Evolutionary conservation across 2,329 filamentous ascomycete genomes (phyloP).

Genomic region (Neofusicoccum cordaticola): DNA sequence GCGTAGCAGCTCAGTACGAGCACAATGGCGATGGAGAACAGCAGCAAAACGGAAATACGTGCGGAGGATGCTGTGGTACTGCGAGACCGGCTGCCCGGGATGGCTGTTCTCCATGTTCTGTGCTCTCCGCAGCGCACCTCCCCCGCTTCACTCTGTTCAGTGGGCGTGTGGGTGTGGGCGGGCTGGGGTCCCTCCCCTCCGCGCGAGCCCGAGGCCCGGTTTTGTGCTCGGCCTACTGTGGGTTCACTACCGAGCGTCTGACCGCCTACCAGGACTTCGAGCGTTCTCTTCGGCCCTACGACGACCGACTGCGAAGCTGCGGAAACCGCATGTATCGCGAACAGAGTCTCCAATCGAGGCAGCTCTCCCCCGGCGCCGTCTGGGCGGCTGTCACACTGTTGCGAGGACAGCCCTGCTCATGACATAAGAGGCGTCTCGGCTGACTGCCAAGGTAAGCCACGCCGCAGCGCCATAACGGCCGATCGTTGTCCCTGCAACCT

Average conservation of each 20-base stretch:
- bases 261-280: slow-evolving; percentile 5
- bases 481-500: slow-evolving; percentile 13
- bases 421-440: slow-evolving; percentile 10
- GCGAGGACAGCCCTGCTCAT: neutral
- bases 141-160: neutral
- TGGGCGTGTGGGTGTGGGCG: neutral
- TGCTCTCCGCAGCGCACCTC: neutral
- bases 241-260: neutral
- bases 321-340: too few relatives aligned
- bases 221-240: neutral
- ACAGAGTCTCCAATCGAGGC: neutral
- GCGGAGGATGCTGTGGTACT: neutral
- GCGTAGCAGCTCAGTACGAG: neutral
- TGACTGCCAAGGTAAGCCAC: slow-evolving; percentile 9
- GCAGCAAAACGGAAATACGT: neutral
- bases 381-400: neutral
- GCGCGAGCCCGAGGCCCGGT: neutral
- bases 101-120: neutral
- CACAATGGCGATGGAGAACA: neutral
- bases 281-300: neutral
- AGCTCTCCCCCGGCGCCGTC: neutral
- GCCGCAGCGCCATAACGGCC: slow-evolving; percentile 12
- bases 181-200: neutral
- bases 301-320: neutral
- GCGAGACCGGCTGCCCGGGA: neutral